A percentile compares a stretch with the other conserved stretches of the same genome.
Evolutionary conservation across 495 filamentous ascomycete species (phyloP).

Genomic region (Penicillium chermesinum): DNA sequence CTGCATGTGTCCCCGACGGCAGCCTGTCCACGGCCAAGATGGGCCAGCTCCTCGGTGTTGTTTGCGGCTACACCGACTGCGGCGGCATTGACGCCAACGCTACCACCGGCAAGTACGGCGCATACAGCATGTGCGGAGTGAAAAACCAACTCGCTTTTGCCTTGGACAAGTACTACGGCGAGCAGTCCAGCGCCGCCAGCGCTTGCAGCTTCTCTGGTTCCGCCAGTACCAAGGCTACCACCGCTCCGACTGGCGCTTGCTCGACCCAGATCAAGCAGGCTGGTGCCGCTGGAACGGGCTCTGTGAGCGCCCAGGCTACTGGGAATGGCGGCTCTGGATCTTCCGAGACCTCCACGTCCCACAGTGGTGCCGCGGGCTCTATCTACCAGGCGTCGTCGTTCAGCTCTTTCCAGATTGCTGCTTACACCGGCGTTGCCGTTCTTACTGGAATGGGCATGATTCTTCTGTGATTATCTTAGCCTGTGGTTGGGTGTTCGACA

Average conservation of each 20-base stretch:
- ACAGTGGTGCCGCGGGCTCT: constrained; percentile 30
- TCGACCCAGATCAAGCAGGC: constrained; percentile 52
- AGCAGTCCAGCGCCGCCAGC: constrained; percentile 45
- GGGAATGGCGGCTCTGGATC: constrained; percentile 25
- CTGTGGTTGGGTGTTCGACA: background rate
- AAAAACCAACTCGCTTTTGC: constrained; percentile 75
- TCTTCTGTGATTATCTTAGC: constrained; percentile 43
- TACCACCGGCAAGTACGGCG: constrained; percentile 72
- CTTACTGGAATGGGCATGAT: constrained; percentile 69
- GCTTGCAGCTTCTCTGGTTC: constrained; percentile 77
- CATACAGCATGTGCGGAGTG: constrained; percentile 82
- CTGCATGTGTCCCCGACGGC: constrained; percentile 62
- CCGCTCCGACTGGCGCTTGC: constrained; percentile 49
- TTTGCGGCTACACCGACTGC: constrained; percentile 69
- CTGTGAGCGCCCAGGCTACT: constrained; percentile 50
- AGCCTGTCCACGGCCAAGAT: constrained; percentile 48
- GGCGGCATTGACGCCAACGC: constrained; percentile 65
- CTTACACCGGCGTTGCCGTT: constrained; percentile 59
- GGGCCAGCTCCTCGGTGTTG: constrained; percentile 61
- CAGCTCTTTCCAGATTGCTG: constrained; percentile 58
- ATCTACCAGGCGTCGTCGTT: constrained; percentile 31
- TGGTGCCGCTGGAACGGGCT: constrained; percentile 59
- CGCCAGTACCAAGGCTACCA: constrained; percentile 48
- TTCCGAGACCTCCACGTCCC: constrained; percentile 31
- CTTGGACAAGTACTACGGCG: constrained; percentile 74